Conservation (phyloP, 1,284 basidiomycete species). For the Pulveroboletus sp. region DNA sequence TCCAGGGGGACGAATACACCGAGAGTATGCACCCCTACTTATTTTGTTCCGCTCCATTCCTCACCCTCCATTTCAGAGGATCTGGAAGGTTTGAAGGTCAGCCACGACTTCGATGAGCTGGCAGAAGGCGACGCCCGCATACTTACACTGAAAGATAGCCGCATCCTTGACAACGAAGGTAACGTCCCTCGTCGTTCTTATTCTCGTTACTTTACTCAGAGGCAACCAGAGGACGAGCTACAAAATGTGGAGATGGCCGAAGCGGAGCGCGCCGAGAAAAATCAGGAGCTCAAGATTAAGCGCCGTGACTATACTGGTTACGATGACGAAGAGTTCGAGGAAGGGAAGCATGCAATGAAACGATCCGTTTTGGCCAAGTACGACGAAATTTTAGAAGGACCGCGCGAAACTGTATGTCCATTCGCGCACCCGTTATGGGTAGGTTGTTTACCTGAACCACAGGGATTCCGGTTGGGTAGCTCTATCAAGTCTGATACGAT, state of each 20-base stretch:
- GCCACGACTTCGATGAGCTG: conserved; percentile 90
- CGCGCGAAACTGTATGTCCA: conserved; percentile 61
- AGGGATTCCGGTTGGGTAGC: conserved; percentile 83
- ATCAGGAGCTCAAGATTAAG: conserved; percentile 85
- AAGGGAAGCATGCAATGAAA: conserved; percentile 75
- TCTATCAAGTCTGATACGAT: conserved; percentile 44
- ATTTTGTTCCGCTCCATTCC: not conserved
- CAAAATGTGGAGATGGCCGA: conserved; percentile 94
- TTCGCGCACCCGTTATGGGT: not conserved
- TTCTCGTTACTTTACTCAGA: conserved; percentile 7
- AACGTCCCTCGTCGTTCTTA: conserved; percentile 18
- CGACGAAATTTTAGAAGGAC: conserved; percentile 82
- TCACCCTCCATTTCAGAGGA: conserved; percentile 56
- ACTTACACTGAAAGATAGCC: conserved; percentile 94
- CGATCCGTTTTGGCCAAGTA: conserved; percentile 91
- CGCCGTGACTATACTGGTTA: conserved; percentile 91
- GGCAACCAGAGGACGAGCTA: conserved; percentile 85
- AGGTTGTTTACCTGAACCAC: conserved; percentile 11
- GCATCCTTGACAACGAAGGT: conserved; percentile 93
- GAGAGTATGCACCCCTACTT: conserved; percentile 58
- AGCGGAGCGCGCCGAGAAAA: conserved; percentile 76
- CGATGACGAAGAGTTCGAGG: conserved; percentile 91
- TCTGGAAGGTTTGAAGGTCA: conserved; percentile 91
- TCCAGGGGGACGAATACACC: conserved; percentile 72
- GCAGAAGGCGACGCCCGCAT: conserved; percentile 93